Base-by-base conservation (phyloP, 257 asterid genomes). In the Leptodermis oblonga region DNA sequence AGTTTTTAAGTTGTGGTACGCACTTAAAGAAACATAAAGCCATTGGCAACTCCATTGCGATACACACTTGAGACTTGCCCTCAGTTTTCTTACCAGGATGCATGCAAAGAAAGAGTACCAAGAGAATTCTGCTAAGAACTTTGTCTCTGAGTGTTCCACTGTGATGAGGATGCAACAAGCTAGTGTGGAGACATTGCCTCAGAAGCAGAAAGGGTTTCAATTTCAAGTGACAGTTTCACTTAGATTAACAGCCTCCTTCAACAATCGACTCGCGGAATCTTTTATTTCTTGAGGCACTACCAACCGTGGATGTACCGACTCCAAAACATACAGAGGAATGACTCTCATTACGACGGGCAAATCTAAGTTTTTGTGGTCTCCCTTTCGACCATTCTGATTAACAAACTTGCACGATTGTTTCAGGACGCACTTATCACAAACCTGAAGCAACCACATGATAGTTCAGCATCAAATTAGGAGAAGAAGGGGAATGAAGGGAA, bases 351-450 rank as follows among this genome's bases (percentile, higher is more conserved):
- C 90, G 51, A 58, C 62, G 13, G 62, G 70, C 87, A 92, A 52
- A 51, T 71, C 26, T 77, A 92, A 76, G 51, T 45, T 60, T 39
- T 80, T 74, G 43, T 71, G 36, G 45, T 66, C 74, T 33, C 62
- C 18, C 62, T 72, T 77, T 73, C 68, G 52, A 17, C 67, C 56
- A 53, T 53, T 42, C 78, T 82, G 88, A 76, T 87, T 85, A 18
- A 79, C 85, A 65, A 68, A 70, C 66, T 59, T 78, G 89, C 98
- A 92, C 11, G 83, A 77, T 15, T 76, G 72, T 75, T 84, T 87
- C 68, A 92, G 61, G 28, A 70, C 22, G 79, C 98, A 92, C 70
- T 71, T 80, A 67, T 76, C 59, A 76, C 98, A 92, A 79, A 92
- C 97, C 98, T 89, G 86, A 73, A 71, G 67, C 52, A 59, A 72